Evolutionary conservation across 2,329 filamentous ascomycete species (phyloP), one percentile per base, ranked within the genome.

Genomic region (Fusarium illudens): DNA sequence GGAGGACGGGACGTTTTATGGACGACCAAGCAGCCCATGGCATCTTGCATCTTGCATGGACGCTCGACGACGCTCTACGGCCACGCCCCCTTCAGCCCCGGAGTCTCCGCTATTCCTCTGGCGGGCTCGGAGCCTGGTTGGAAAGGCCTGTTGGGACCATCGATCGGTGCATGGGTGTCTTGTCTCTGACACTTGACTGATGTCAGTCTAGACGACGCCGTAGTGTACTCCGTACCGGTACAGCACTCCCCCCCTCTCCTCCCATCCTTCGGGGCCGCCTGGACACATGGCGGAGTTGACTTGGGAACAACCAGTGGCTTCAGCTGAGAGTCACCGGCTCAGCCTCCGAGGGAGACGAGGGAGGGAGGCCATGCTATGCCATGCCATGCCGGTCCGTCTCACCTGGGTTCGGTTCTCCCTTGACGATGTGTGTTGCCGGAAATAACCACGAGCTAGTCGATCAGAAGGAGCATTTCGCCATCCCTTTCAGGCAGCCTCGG

Each of bases 1-100:
- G 62, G 65, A 71, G 52, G 63, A 32, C 34, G 56, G 44, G 65
- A 58, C 58, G n/a, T 69, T 68, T 71, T 71, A 71, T 71, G 66
- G 56, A 62, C 63, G 37, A 13, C 39, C 11, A 53, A 36, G 15
- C 59, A 36, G 55, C 20, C 50, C 27, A 19, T 44, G 42, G 56
- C 60, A n/a, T 55, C 64, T 70, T 42, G 36, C 36, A 58, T 56
- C 60, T 60, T 69, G 27, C 51, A 61, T 67, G 34, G 49, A 67
- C 51, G 33, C 53, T 60, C 33, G 22, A 46, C 32, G 32, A 68
- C 42, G 32, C 34, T 64, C 37, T 71, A 69, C 49, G 33, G 33
- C 4, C 67, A 68, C 68, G 34, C 68, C 68, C 59, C 68, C 59
- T 36, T 54, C 55, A 42, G 53, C 52, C 61, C 68, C 56, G 61